Percentiles rank a stretch among this genome's conserved stretches.
These are phyloP conservation scores for Lentinula aciculospora DNA, from an alignment of 768 basidiomycete species.

Conservation along the genomic window DNA sequence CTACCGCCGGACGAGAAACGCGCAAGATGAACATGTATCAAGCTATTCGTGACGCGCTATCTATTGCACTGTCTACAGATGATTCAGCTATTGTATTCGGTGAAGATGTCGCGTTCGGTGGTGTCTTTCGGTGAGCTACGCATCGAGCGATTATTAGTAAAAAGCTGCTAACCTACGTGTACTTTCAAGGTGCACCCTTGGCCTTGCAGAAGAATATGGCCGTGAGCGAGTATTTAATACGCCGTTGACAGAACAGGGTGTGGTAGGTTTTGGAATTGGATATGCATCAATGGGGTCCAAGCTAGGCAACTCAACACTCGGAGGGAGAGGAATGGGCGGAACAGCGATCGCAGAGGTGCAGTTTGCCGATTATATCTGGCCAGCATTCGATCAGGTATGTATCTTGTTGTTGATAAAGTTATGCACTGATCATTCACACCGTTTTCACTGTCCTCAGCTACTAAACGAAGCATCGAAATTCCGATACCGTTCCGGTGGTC, in stretches of 20 bases:
- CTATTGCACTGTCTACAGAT: conserved; percentile 81
- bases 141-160: conserved; percentile 24
- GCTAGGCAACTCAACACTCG: not conserved
- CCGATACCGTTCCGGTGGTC: conserved; percentile 83
- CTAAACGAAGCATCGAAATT: conserved; percentile 96
- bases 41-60: conserved; percentile 86
- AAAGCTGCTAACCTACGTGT: conserved; percentile 12
- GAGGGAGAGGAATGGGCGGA: not conserved
- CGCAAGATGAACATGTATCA: conserved; percentile 96
- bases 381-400: conserved; percentile 86
- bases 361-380: conserved; percentile 88
- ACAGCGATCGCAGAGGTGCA: conserved; percentile 91
- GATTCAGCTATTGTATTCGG: conserved; percentile 88
- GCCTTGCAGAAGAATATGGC: conserved; percentile 92
- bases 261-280: conserved; percentile 92
- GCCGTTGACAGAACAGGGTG: conserved; percentile 88
- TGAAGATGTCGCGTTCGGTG: conserved; percentile 89
- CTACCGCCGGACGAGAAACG: conserved; percentile 75
- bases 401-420: not conserved
- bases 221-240: conserved; percentile 95
- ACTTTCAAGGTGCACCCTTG: conserved; percentile 26
- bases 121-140: conserved; percentile 93
- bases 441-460: conserved; percentile 23
- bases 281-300: conserved; percentile 74
- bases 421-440: not conserved